These are phyloP conservation scores for Barnettozyma californica DNA, from an alignment of 805 yeast genomes.

Conservation along the genomic window DNA sequence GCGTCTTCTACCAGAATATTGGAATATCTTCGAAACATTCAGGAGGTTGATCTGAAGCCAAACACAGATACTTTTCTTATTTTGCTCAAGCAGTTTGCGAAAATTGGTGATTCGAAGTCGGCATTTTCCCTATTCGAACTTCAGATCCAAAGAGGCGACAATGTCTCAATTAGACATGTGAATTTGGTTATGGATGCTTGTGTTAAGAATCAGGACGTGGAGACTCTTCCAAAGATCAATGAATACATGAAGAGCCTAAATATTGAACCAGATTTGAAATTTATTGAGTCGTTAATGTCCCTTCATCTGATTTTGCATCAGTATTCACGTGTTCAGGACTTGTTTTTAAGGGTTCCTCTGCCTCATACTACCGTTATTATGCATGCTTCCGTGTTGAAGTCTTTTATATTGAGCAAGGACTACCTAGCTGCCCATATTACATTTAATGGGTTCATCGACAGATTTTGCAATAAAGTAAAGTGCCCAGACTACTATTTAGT, in stretches of 20 bases:
- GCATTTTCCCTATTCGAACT: slow-evolving; percentile 16
- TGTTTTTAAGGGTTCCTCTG: slow-evolving; percentile 1
- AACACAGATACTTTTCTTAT: slow-evolving; percentile 13
- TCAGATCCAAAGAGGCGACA: slow-evolving; percentile 7
- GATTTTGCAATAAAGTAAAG: not conserved
- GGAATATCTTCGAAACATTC: slow-evolving; percentile 2
- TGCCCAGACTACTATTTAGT: not conserved
- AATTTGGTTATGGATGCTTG: slow-evolving; percentile 12
- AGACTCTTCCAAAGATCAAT: slow-evolving; percentile 9
- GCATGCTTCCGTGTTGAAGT: slow-evolving; percentile 13
- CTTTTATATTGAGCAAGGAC: slow-evolving; percentile 10
- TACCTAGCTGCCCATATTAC: slow-evolving; percentile 11
- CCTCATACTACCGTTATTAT: slow-evolving; percentile 7
- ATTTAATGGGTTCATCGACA: slow-evolving; percentile 1
- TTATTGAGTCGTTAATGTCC: slow-evolving; percentile 14
- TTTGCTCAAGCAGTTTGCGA: slow-evolving; percentile 17
- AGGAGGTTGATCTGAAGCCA: slow-evolving; percentile 8
- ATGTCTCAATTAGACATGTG: slow-evolving; percentile 3
- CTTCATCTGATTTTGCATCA: slow-evolving; percentile 11
- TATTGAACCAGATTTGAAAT: slow-evolving; percentile 11
- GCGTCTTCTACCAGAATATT: not conserved
- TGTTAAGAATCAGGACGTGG: slow-evolving; percentile 11
- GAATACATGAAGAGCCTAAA: slow-evolving; percentile 10
- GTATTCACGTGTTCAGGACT: slow-evolving; percentile 9
- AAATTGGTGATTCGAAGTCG: slow-evolving; percentile 16